These are phyloP conservation scores for Pythium grandisporangium DNA, from an alignment of 352 stramenopile species.

Conservation along the genomic window DNA sequence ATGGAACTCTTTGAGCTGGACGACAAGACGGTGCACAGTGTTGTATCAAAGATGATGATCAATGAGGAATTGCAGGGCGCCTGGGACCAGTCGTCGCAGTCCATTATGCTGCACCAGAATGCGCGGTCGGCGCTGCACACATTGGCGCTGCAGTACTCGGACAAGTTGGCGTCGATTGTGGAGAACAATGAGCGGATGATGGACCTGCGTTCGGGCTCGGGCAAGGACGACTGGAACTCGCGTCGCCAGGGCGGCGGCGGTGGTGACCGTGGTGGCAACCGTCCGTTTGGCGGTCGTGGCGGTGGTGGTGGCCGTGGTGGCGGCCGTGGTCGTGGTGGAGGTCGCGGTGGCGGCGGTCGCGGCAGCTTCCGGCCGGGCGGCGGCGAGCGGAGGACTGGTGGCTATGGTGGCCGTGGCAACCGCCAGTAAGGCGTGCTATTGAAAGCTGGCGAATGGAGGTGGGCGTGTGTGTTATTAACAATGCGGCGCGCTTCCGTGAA, in stretches of 20 bases:
- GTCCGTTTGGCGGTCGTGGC: constrained; percentile 16
- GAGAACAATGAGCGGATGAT: constrained; percentile 89
- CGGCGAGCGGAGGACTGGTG: constrained; percentile 14
- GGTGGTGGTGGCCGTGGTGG: constrained; percentile 17
- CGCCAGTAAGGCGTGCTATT: too few species aligned
- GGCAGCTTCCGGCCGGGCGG: constrained; percentile 37
- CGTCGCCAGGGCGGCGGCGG: too few species aligned
- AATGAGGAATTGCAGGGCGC: constrained; percentile 95
- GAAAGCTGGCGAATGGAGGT: too few species aligned
- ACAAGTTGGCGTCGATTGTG: constrained; percentile 87
- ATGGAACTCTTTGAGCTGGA: constrained; percentile 97
- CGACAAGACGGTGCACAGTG: constrained; percentile 93
- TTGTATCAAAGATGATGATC: constrained; percentile 99
- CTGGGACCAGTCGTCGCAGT: constrained; percentile 98
- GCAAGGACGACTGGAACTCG: constrained; percentile 62
- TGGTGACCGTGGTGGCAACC: constrained; percentile 15
- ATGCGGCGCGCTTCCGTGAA: too few species aligned
- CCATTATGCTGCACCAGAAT: constrained; percentile 93
- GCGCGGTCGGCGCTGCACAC: constrained; percentile 93
- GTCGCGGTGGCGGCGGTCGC: constrained; percentile 15
- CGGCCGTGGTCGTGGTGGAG: constrained; percentile 25
- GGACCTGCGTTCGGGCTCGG: constrained; percentile 57
- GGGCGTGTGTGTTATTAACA: too few species aligned
- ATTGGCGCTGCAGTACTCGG: constrained; percentile 94
- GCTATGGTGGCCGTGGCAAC: constrained; percentile 25